Evolutionary conservation across 306 rosid genomes (phyloP).

Genomic region (Cyamopsis tetragonoloba): DNA sequence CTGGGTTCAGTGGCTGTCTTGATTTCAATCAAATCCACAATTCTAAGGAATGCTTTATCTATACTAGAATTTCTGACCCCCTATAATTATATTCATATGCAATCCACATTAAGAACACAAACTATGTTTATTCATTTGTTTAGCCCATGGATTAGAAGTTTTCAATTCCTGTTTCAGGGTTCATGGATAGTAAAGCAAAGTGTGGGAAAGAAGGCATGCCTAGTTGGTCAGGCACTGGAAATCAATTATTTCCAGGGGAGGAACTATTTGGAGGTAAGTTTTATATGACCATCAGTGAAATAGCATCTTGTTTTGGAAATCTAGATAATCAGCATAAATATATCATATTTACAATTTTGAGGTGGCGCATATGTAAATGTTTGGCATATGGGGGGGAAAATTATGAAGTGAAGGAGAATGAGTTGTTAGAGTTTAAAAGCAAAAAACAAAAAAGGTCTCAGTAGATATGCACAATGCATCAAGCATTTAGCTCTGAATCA

Average conservation of each 20-base stretch:
- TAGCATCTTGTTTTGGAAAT: background rate
- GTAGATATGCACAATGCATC: constrained; percentile 14
- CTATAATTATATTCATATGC: background rate
- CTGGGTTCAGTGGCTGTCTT: constrained; percentile 5
- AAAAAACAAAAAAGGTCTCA: background rate
- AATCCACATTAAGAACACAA: constrained; percentile 2
- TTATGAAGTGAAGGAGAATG: background rate
- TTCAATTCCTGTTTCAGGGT: constrained; percentile 54
- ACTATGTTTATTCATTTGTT: background rate
- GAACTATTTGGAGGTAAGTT: constrained; percentile 84
- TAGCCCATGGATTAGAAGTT: background rate
- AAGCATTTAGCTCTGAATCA: background rate
- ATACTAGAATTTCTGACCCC: background rate
- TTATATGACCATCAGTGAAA: background rate
- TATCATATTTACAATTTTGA: constrained; percentile 1
- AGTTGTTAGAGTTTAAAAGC: background rate
- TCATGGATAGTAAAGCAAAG: constrained; percentile 99
- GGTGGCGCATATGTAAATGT: background rate
- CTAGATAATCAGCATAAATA: background rate
- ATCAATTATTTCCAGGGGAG: constrained; percentile 69
- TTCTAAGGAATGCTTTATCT: background rate
- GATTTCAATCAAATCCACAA: constrained; percentile 2
- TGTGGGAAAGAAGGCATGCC: constrained; percentile 95
- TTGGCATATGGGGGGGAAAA: background rate
- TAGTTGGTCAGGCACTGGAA: constrained; percentile 84